These are phyloP conservation scores for Populus davidiana DNA, from an alignment of 345 rosid genomes.

Conservation along the genomic window DNA sequence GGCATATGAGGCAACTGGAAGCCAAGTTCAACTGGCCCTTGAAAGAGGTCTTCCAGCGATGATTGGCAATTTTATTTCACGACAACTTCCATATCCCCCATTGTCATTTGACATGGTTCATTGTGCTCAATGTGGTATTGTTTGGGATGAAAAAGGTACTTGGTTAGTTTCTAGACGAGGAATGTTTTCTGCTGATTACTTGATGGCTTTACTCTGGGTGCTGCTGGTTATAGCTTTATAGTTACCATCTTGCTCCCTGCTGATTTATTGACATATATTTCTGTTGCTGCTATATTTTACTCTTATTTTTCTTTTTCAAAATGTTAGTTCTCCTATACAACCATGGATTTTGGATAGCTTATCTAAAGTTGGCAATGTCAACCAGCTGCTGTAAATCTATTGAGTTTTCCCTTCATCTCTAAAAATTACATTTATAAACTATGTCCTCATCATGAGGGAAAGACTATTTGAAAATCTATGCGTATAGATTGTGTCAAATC, in stretches of 20 bases:
- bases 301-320: not conserved
- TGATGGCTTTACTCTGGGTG: not conserved
- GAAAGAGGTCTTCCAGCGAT: slow-evolving; percentile 99
- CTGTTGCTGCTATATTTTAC: not conserved
- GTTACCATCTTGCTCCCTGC: not conserved
- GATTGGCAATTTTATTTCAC: slow-evolving; percentile 79
- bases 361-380: not conserved
- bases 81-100: slow-evolving; percentile 85
- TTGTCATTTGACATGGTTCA: slow-evolving; percentile 93
- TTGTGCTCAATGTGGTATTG: slow-evolving; percentile 89
- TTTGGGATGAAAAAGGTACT: slow-evolving; percentile 89
- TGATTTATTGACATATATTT: not conserved
- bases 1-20: slow-evolving; percentile 87
- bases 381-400: not conserved
- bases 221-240: slow-evolving; percentile 5
- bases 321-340: not conserved
- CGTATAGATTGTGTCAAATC: not conserved
- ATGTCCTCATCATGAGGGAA: not conserved
- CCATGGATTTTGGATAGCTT: not conserved
- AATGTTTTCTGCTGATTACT: slow-evolving; percentile 4
- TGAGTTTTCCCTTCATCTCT: not conserved
- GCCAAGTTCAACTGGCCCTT: slow-evolving; percentile 94
- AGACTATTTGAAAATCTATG: not conserved
- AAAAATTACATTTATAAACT: not conserved
- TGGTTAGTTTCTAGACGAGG: not conserved